A percentile compares a stretch with the other conserved stretches of the same genome.
These are phyloP conservation scores for Meripilus lineatus DNA, from an alignment of 1,284 basidiomycete species.

Conservation along the genomic window DNA sequence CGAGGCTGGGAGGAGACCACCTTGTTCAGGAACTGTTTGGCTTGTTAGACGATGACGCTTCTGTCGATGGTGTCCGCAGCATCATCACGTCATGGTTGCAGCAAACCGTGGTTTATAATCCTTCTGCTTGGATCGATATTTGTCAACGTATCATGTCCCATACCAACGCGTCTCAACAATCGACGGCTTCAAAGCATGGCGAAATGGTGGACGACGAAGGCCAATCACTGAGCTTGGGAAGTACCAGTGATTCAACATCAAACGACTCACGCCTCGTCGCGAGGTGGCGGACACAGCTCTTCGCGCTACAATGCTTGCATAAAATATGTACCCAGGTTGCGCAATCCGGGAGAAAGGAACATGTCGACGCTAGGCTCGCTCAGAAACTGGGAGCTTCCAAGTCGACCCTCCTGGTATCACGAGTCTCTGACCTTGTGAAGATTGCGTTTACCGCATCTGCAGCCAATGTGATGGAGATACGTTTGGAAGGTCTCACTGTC, in stretches of 20 bases:
- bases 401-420: constrained; percentile 63
- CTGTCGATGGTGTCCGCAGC: constrained; percentile 90
- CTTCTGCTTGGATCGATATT: constrained; percentile 96
- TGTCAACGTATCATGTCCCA: constrained; percentile 96
- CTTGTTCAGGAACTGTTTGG: constrained; percentile 94
- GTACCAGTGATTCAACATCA: constrained; percentile 34
- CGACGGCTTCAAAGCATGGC: constrained; percentile 46
- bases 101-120: constrained; percentile 90
- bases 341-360: constrained; percentile 71
- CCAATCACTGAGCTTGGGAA: constrained; percentile 74
- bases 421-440: constrained; percentile 91
- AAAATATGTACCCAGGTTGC: constrained; percentile 80
- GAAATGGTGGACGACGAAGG: constrained; percentile 87
- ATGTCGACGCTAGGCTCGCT: constrained; percentile 71
- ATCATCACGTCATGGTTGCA: constrained; percentile 95
- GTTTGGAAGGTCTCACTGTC: constrained; percentile 89
- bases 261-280: constrained; percentile 52
- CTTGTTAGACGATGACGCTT: constrained; percentile 91
- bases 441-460: constrained; percentile 98
- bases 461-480: constrained; percentile 92
- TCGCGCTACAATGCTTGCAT: constrained; percentile 91
- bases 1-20: constrained; percentile 88
- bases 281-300: constrained; percentile 95
- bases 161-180: constrained; percentile 77
- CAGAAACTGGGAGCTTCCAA: constrained; percentile 28